Percentiles rank a stretch among this genome's conserved stretches.
These are phyloP conservation scores for Fusarium sacchari DNA, from an alignment of 2,329 filamentous ascomycete species.

Conservation along the genomic window DNA sequence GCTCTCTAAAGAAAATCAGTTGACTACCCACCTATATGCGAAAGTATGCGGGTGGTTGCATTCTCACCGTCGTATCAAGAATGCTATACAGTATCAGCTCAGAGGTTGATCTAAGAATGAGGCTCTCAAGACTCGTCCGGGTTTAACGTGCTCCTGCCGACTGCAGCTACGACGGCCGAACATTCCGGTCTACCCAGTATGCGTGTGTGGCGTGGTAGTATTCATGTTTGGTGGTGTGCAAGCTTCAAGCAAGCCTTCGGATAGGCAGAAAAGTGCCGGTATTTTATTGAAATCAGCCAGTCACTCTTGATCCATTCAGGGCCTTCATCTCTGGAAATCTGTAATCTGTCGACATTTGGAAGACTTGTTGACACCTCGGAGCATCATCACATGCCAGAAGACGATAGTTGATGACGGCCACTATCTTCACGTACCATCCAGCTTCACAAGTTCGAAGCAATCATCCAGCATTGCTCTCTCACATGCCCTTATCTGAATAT, in stretches of 20 bases:
- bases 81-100: neutral
- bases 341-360: neutral
- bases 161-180: slow-evolving; percentile 3
- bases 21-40: slow-evolving; percentile 4
- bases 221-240: slow-evolving; percentile 3
- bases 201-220: neutral
- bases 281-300: neutral
- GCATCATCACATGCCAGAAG: slow-evolving; percentile 27
- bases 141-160: slow-evolving; percentile 2
- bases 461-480: slow-evolving; percentile 1
- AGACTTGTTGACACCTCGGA: neutral
- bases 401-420: neutral
- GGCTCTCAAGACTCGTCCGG: slow-evolving; percentile 13
- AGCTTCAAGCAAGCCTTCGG: neutral
- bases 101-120: slow-evolving; percentile 14
- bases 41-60: neutral
- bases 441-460: neutral
- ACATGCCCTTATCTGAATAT: slow-evolving; percentile 13
- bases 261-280: neutral
- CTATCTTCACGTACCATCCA: neutral
- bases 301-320: neutral
- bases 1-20: neutral
- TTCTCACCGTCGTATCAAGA: neutral
- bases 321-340: neutral
- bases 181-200: slow-evolving; percentile 27